Evolutionary conservation across 2,329 filamentous ascomycete genomes (phyloP), one percentile per base, ranked within the genome.

Genomic region (Ceratocystis variospora): DNA sequence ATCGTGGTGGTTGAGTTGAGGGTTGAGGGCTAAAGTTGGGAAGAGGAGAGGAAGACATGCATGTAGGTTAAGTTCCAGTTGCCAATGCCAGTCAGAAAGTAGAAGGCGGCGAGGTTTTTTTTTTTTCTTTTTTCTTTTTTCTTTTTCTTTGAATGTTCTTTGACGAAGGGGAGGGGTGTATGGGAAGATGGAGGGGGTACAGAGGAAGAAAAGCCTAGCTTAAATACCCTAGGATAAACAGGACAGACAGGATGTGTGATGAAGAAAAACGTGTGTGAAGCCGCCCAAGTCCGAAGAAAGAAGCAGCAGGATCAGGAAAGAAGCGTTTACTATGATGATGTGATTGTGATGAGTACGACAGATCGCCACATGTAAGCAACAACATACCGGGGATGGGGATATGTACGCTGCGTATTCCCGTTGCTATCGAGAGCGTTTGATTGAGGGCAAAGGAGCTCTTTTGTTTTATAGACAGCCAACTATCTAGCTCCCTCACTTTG

Each of bases 211-310:
- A 63, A 50, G 65, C 41, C 37, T 53, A 57, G 62, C 25, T 8
- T 50, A 19, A 66, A 48, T 53, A 12, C 33, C 33, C 33, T 37
- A 37, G 33, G 8, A 37, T 37, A 12, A 37, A 37, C 10, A 37
- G 33, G 33, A 37, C 33, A 63, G 59, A 41, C 63, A 50, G 25
- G 62, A 61, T n/a, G 65, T 50, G 62, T 62, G 65, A 61, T 59
- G 41, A 33, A 69, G 67, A 68, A 70, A 61, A 70, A 66, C 66
- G 67, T 62, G 68, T 68, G 67, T 69, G 67, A 69, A 69, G 67
- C 68, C 71, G 55, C 41, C 48, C 15, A 61, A 59, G 53, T 17
- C 53, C 31, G 31, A 59, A 59, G 10, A 59, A 59, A 25, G 48
- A 17, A 15, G 19, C 12, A 53, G 48, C 48, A 53, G 48, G 48